These are phyloP conservation scores for Cladosporium sp. DNA, from an alignment of 2,329 filamentous ascomycete species.

Conservation along the genomic window DNA sequence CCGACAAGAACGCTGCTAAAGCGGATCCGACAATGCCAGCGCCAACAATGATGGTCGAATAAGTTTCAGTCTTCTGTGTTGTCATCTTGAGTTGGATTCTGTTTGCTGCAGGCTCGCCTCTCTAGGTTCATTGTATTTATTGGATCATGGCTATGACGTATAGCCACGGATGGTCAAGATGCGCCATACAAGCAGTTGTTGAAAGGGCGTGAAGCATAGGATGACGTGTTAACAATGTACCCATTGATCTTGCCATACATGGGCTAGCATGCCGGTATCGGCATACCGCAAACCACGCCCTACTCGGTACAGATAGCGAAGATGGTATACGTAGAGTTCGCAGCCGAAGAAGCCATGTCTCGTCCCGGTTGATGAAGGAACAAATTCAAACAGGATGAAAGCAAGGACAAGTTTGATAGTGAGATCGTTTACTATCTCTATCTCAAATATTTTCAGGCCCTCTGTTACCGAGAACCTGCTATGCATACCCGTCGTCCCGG, in stretches of 20 bases:
- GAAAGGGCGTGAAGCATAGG: background rate
- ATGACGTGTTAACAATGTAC: background rate
- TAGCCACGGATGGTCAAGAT: background rate
- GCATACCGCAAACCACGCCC: background rate
- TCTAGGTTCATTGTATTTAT: background rate
- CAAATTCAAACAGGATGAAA: background rate
- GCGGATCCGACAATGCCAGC: constrained; percentile 40
- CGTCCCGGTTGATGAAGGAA: background rate
- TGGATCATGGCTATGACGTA: background rate
- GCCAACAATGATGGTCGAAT: constrained; percentile 24
- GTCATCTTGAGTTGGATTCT: background rate
- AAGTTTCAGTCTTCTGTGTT: background rate
- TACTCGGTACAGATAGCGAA: background rate
- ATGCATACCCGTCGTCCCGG: background rate
- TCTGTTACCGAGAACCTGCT: constrained; percentile 5
- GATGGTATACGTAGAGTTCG: background rate
- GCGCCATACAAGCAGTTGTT: background rate
- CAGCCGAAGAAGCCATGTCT: background rate
- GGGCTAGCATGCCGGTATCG: background rate
- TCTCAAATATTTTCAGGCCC: background rate
- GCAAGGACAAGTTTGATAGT: background rate
- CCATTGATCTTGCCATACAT: background rate
- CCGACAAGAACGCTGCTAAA: constrained; percentile 36
- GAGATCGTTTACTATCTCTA: constrained; percentile 5
- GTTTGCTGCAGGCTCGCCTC: background rate